phyloP scores from a whole-genome alignment of 257 asterid species.

The Knoxia roxburghii region DNA sequence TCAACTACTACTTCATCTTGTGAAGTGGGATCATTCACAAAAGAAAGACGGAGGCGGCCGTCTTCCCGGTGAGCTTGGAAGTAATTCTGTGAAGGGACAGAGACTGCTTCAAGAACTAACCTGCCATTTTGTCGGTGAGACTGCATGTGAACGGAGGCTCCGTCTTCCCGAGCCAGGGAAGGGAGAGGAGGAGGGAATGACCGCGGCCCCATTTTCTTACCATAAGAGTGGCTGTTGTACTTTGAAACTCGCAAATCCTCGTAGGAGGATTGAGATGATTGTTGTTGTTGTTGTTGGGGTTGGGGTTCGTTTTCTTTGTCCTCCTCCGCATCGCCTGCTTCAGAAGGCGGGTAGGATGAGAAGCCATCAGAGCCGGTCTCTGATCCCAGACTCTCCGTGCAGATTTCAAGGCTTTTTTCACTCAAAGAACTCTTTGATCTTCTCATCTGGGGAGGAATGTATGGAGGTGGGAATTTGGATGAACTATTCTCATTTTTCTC shows the following conservation, averaged over 20 bases:
- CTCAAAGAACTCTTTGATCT: conserved; percentile 44
- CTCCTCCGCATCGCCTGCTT: conserved; percentile 25
- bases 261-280: background rate
- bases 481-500: conserved; percentile 27
- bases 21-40: conserved; percentile 23
- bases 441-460: conserved; percentile 55
- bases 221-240: conserved; percentile 21
- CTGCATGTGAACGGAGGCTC: conserved; percentile 48
- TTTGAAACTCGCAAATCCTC: conserved; percentile 32
- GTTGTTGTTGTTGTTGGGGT: conserved; percentile 5
- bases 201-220: conserved; percentile 30
- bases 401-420: conserved; percentile 63
- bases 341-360: conserved; percentile 32
- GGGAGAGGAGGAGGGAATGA: conserved; percentile 79
- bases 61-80: conserved; percentile 53
- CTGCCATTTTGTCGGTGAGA: conserved; percentile 57
- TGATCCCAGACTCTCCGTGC: conserved; percentile 88
- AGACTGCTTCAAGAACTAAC: conserved; percentile 63
- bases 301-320: conserved; percentile 10
- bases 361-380: conserved; percentile 77
- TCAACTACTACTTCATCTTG: conserved; percentile 19
- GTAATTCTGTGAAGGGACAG: conserved; percentile 38
- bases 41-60: conserved; percentile 65
- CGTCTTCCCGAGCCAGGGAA: conserved; percentile 46
- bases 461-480: conserved; percentile 33